Evolutionary conservation across 2,329 filamentous ascomycete genomes (phyloP).

Genomic region (Boeremia exigua): DNA sequence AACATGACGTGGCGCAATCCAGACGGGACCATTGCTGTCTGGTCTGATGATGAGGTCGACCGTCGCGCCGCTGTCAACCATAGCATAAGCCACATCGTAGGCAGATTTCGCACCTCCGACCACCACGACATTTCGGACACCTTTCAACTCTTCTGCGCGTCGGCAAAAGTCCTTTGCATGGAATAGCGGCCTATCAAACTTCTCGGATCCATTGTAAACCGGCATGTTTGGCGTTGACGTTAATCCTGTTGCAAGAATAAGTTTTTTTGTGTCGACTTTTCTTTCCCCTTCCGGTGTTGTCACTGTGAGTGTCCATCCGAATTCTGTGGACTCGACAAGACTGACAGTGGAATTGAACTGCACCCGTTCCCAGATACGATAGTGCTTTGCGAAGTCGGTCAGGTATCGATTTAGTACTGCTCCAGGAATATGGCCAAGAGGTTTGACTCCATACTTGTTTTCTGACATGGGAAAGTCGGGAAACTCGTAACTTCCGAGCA

Average conservation of each 20-base stretch:
- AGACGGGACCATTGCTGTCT: constrained; percentile 64
- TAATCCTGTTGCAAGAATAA: constrained; percentile 68
- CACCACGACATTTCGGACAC: constrained; percentile 52
- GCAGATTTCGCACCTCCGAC: constrained; percentile 69
- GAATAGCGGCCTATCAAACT: constrained; percentile 61
- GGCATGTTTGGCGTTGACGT: constrained; percentile 65
- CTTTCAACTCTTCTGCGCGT: constrained; percentile 47
- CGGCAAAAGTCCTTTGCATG: constrained; percentile 62
- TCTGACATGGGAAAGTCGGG: constrained; percentile 10
- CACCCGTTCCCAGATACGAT: constrained; percentile 1
- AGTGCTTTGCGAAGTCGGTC: constrained; percentile 9
- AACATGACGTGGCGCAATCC: constrained; percentile 66
- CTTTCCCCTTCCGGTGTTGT: neutral
- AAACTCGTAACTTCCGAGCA: constrained; percentile 10
- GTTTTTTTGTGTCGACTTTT: constrained; percentile 47
- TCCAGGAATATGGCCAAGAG: constrained; percentile 7
- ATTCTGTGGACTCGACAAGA: neutral
- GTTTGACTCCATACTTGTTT: constrained; percentile 9
- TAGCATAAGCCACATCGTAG: constrained; percentile 67
- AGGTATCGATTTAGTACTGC: constrained; percentile 5
- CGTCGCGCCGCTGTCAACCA: constrained; percentile 61
- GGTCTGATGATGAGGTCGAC: constrained; percentile 65
- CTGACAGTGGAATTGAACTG: constrained; percentile 2
- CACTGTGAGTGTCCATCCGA: constrained; percentile 1
- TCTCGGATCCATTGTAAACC: constrained; percentile 46